These are phyloP conservation scores for Leptographium lundbergii DNA, from an alignment of 2,329 filamentous ascomycete species.

Conservation along the genomic window DNA sequence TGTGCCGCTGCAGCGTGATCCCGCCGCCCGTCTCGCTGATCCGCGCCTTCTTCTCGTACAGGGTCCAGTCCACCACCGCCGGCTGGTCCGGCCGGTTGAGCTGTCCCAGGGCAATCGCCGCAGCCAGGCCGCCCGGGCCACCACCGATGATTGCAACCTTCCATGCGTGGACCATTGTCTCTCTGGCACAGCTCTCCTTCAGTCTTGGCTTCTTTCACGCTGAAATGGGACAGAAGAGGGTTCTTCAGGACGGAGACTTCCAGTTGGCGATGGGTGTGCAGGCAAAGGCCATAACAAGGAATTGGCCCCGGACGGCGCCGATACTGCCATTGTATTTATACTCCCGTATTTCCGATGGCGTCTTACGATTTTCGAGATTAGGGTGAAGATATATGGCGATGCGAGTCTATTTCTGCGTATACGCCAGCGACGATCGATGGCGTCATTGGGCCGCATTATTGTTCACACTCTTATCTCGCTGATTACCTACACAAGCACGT, in stretches of 20 bases:
- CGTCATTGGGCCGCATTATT: neutral
- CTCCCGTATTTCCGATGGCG: neutral
- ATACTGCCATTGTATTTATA: neutral
- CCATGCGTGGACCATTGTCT: neutral
- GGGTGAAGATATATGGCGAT: neutral
- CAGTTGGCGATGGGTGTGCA: neutral
- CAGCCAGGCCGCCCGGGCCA: slow-evolving; percentile 10
- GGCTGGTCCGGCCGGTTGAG: slow-evolving; percentile 13
- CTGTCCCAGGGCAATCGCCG: slow-evolving; percentile 7
- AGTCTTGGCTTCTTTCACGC: neutral
- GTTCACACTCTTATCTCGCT: neutral
- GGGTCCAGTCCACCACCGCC: slow-evolving; percentile 17
- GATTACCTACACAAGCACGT: neutral
- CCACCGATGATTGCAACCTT: slow-evolving; percentile 12
- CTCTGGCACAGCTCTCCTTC: neutral
- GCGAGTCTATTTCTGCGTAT: neutral
- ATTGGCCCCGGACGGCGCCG: neutral
- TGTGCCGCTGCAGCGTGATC: slow-evolving; percentile 23
- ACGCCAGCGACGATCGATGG: neutral
- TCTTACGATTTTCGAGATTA: neutral
- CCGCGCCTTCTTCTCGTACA: slow-evolving; percentile 15
- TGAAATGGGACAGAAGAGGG: neutral
- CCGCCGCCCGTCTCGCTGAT: slow-evolving; percentile 24
- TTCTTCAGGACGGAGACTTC: neutral
- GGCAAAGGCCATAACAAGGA: neutral